Evolutionary conservation across 441 rosid genomes (phyloP), one percentile per base, ranked within the genome.

Genomic region (Aquilaria agallochum): DNA sequence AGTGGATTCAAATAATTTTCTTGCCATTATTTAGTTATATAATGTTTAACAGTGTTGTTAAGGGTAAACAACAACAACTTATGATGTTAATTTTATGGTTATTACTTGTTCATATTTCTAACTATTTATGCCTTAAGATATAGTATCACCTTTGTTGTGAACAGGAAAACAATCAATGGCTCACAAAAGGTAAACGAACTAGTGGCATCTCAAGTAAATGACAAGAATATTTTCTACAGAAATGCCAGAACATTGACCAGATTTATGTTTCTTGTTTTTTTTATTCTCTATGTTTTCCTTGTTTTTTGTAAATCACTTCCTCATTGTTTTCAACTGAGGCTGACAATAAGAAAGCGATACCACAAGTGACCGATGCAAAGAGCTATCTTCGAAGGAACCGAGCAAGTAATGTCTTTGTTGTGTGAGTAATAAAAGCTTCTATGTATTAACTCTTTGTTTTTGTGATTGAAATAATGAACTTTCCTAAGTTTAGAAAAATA

Each of bases 131-230:
- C 53, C 55, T 67, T 53, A 45, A 62, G 36, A 40, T 53, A 1
- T 3, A 63, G 36, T 11, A 11, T 10, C 42, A 20, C 27, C 36
- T 30, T 50, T 44, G 65, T 55, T 33, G 30, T 10, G 11, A 59
- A 46, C 72, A 88, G 97, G 80, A 68, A 50, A 80, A 68, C 68
- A 75, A 64, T 60, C 74, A 78, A 59, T 67, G 72, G 71, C 67
- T 68, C 13, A 70, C 56, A 58, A 72, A 70, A 69, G 62, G 65
- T 32, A 80, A 77, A 44, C 69, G 59, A 61, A 68, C 66, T 67
- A 65, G 68, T 63, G 67, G 68, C 44, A 69, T 63, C 59, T 76
- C 69, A 49, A 76, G 88, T 83, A 74, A 56, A 75, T 48, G 14
- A n/a, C 44, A 34, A 36, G 55, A 59, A 14, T 12, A 46, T 46